Evolutionary conservation across 768 basidiomycete genomes (phyloP).

Genomic region (Termitomyces titanicus): DNA sequence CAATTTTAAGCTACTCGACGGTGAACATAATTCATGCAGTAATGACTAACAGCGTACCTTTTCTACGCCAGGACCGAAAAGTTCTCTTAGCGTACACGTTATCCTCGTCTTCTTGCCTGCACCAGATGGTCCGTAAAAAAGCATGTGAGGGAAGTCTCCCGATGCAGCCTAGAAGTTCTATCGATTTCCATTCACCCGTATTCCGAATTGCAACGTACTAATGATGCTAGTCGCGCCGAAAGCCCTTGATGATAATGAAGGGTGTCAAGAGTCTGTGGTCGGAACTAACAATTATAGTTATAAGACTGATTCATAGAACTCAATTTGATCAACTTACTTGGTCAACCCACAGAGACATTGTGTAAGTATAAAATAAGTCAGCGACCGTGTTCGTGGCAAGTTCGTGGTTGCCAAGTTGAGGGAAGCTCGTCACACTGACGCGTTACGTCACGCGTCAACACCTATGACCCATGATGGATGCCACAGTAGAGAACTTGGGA

Average conservation of each 20-base stretch:
- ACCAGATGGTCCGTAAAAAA: constrained; percentile 96
- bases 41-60: constrained; percentile 52
- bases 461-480: too few species aligned
- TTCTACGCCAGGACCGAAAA: constrained; percentile 91
- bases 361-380: background rate
- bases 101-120: constrained; percentile 99
- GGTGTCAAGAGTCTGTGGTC: constrained; percentile 79
- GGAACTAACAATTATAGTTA: constrained; percentile 50
- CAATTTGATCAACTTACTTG: constrained; percentile 30
- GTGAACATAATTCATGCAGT: background rate
- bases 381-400: background rate
- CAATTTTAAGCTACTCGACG: constrained; percentile 80
- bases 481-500: too few species aligned
- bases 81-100: constrained; percentile 78
- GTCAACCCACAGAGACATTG: constrained; percentile 73
- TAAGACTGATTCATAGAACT: background rate
- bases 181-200: background rate
- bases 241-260: constrained; percentile 87
- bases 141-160: constrained; percentile 95
- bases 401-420: background rate
- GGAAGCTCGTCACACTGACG: constrained; percentile 7
- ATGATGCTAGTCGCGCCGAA: constrained; percentile 72
- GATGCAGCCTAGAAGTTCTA: constrained; percentile 59
- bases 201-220: constrained; percentile 42
- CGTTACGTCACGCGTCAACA: constrained; percentile 16